Evolutionary conservation across 2,329 filamentous ascomycete species (phyloP), one percentile per base, ranked within the genome.

Genomic region (Claviceps sp.): DNA sequence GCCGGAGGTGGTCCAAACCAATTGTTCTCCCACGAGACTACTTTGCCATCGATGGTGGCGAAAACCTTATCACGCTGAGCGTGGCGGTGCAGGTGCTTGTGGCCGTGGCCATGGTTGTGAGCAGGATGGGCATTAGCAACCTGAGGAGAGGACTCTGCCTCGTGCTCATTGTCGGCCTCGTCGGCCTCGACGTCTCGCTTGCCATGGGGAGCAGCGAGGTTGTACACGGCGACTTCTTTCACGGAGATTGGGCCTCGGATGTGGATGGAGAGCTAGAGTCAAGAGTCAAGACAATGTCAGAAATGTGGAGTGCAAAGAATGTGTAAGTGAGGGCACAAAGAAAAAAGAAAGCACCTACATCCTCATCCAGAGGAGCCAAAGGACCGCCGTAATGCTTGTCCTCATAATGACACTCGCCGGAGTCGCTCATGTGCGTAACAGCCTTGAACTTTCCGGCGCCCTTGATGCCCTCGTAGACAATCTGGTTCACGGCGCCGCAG

Each of bases 171-270:
- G 26, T 30, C 43, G 7, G 22, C 24, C 11, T 61, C 26, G 26
- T 30, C 54, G 20, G 59, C 58, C 48, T 44, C 40, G 5, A n/a
- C 41, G 18, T 50, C 40, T 6, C 64, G 64, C 60, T 64, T 61
- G 47, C 60, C 58, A 38, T 57, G 62, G 24, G 62, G 57, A 22
- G 62, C 56, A 26, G 70, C 70, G n/a, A 79, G 74, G 46, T 72
- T 75, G 66, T 89, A 90, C 51, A 82, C 81, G 11, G 84, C 86
- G 51, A 89, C 73, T 58, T 86, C 76, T 61, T 79, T 80, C 36
- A 90, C 63, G 41, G 76, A 68, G 58, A 87, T 65, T 1, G 86
- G 85, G 3, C 86, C 87, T 58, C 85, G 82, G 61, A 89, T 74
- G 63, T 88, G 82, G 55, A 87, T 66, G 1, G 84, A 87, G 34